Percentiles rank a stretch among this genome's conserved stretches.
Evolutionary conservation across 164 flowering plant genomes (phyloP).

Genomic region (Chimonanthus salicifolius): DNA sequence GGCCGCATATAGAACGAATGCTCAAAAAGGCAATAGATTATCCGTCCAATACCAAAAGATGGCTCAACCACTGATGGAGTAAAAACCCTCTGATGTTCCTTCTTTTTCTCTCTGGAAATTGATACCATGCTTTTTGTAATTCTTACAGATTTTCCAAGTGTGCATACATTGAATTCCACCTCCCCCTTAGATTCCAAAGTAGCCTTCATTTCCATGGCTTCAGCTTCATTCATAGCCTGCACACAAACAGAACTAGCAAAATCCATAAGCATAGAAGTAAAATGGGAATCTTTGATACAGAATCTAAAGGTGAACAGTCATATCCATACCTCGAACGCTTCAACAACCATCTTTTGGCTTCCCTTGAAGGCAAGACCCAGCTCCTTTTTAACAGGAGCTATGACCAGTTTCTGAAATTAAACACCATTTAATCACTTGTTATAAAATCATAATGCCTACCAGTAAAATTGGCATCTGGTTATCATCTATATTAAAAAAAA

Average conservation of each 20-base stretch:
- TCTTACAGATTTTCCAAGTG: constrained; percentile 47
- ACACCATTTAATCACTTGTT: background rate
- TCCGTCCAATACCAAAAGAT: constrained; percentile 97
- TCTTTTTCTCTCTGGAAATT: constrained; percentile 58
- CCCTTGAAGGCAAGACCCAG: constrained; percentile 91
- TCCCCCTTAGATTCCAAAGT: constrained; percentile 54
- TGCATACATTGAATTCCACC: constrained; percentile 55
- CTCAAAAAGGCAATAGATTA: constrained; percentile 88
- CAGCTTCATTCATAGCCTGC: constrained; percentile 62
- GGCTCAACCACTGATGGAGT: constrained; percentile 98
- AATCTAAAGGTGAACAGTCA: background rate
- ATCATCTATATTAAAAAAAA: too few species aligned
- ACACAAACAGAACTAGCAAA: background rate
- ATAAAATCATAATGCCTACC: too few species aligned
- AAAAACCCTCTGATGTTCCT: constrained; percentile 73
- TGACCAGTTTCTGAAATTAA: constrained; percentile 63
- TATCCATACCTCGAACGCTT: constrained; percentile 77
- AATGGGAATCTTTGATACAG: background rate
- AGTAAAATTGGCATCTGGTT: too few species aligned
- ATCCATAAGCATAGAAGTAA: background rate
- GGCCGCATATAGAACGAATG: constrained; percentile 84
- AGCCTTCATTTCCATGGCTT: constrained; percentile 72
- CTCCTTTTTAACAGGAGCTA: constrained; percentile 77
- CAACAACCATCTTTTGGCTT: constrained; percentile 74
- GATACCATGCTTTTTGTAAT: constrained; percentile 56